Conservation (phyloP, 495 filamentous ascomycete species). For the Glonium stellatum region DNA sequence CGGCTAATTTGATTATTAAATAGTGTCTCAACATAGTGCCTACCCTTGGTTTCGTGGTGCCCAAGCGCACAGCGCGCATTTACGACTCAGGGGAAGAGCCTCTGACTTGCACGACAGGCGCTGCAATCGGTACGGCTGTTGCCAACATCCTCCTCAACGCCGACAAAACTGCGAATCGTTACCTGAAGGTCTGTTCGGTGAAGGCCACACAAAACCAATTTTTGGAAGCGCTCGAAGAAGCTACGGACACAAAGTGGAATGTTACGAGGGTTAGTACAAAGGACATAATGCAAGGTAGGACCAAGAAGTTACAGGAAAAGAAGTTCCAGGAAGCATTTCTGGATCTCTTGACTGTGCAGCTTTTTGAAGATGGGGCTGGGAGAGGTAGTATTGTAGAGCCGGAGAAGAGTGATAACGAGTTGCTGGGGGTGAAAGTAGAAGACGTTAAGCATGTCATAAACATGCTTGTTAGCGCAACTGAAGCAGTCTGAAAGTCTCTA, state of each 20-base stretch:
- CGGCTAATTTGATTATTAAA: background rate
- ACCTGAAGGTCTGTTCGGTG: background rate
- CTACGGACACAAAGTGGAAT: background rate
- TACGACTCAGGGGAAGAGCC: background rate
- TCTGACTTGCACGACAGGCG: background rate
- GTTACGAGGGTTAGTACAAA: background rate
- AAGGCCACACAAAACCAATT: background rate
- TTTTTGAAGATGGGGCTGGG: background rate
- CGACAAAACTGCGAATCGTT: background rate
- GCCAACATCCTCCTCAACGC: constrained; percentile 3
- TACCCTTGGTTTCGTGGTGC: background rate
- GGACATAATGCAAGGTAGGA: background rate
- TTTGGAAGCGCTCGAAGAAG: background rate
- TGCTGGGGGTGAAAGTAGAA: background rate
- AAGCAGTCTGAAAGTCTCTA: no score
- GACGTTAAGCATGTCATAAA: no score
- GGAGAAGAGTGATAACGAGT: background rate
- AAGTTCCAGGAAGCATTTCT: background rate
- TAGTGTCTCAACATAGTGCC: background rate
- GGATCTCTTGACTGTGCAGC: background rate
- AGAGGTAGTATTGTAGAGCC: background rate
- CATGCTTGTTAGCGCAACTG: no score
- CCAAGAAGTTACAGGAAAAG: background rate
- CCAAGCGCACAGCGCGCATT: background rate
- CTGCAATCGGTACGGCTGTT: background rate